phyloP scores from a whole-genome alignment of 1,284 basidiomycete genomes.

The Ustilago esculenta region DNA sequence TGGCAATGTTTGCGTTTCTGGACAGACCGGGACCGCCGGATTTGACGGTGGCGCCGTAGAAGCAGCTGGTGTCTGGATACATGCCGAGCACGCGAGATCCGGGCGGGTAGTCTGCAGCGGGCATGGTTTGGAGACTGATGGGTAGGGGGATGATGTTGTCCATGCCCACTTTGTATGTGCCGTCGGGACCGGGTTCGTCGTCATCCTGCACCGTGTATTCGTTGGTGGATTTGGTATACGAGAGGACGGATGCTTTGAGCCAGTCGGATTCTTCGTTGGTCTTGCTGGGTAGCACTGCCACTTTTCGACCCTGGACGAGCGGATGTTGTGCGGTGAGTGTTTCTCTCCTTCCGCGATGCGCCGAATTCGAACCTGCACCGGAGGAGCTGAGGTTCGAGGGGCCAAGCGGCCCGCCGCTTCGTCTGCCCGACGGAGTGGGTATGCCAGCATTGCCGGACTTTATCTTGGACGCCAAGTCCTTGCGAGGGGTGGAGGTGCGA shows the following conservation, averaged over 20 bases:
- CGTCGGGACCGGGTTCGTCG: slow-evolving; percentile 46
- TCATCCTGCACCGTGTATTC: slow-evolving; percentile 47
- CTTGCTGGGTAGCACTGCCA: slow-evolving; percentile 37
- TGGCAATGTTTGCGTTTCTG: slow-evolving; percentile 27
- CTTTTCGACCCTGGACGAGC: slow-evolving; percentile 32
- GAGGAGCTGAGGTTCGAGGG: slow-evolving; percentile 30
- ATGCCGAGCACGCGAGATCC: slow-evolving; percentile 63
- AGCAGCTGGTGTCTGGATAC: slow-evolving; percentile 66
- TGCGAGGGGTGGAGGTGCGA: slow-evolving; percentile 33
- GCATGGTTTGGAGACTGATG: slow-evolving; percentile 54
- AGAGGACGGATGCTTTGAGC: slow-evolving; percentile 45
- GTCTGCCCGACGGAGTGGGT: slow-evolving; percentile 28
- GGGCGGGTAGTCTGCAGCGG: slow-evolving; percentile 52
- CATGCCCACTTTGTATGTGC: slow-evolving; percentile 47
- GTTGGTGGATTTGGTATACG: slow-evolving; percentile 36
- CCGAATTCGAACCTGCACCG: slow-evolving; percentile 1
- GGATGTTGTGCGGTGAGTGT: slow-evolving; percentile 41
- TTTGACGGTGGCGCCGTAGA: slow-evolving; percentile 63
- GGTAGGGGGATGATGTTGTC: slow-evolving; percentile 62
- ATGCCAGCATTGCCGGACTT: slow-evolving; percentile 14
- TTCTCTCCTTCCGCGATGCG: slow-evolving; percentile 24
- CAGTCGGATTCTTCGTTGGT: slow-evolving; percentile 45
- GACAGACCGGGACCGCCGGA: slow-evolving; percentile 60
- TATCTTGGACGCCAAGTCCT: slow-evolving; percentile 29
- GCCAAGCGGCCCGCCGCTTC: slow-evolving; percentile 13